A percentile compares a stretch with the other conserved stretches of the same genome.
phyloP scores from a whole-genome alignment of 306 rosid genomes.

The Pyrus bretschneideri region DNA sequence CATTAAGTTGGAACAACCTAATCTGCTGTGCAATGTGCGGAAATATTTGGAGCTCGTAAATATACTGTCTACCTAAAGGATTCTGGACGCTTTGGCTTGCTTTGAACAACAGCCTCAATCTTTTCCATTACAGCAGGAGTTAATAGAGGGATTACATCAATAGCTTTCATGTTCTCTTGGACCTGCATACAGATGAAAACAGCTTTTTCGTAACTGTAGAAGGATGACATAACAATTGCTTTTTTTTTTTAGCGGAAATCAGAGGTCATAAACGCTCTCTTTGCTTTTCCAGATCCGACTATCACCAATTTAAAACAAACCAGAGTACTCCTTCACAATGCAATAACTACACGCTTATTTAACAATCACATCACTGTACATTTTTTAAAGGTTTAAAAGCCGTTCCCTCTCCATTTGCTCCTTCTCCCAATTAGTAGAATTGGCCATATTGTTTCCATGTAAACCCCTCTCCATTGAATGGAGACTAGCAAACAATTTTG shows the following conservation, averaged over 20 bases:
- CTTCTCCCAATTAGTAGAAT: neutral
- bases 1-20: neutral
- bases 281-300: neutral
- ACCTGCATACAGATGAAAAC: constrained; percentile 34
- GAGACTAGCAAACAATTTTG: neutral
- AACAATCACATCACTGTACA: neutral
- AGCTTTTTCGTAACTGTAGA: neutral
- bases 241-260: neutral
- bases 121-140: constrained; percentile 92
- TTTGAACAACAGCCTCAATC: constrained; percentile 83
- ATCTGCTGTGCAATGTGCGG: constrained; percentile 20
- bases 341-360: neutral
- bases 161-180: constrained; percentile 95
- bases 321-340: neutral
- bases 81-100: constrained; percentile 90
- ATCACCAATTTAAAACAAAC: neutral
- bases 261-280: neutral
- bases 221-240: neutral
- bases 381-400: neutral
- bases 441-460: neutral
- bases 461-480: neutral
- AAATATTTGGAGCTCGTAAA: constrained; percentile 10
- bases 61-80: constrained; percentile 51
- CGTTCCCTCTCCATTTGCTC: neutral
- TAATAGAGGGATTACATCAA: constrained; percentile 68